phyloP scores from a whole-genome alignment of 2,329 filamentous ascomycete genomes.

The Leptographium procerum region DNA sequence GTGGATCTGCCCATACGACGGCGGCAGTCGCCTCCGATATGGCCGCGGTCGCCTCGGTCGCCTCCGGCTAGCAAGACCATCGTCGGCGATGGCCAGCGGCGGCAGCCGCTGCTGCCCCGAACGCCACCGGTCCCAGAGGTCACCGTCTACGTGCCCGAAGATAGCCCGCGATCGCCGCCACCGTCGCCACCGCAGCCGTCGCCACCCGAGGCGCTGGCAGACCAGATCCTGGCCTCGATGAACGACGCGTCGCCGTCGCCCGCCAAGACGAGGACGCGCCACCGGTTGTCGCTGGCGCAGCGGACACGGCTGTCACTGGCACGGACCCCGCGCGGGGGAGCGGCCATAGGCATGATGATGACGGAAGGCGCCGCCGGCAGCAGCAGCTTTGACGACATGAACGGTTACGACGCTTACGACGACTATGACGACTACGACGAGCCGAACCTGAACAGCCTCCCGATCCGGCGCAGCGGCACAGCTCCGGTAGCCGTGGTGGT shows the following conservation, averaged over 20 bases:
- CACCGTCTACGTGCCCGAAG: neutral
- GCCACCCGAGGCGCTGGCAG: constrained; percentile 39
- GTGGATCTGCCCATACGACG: neutral
- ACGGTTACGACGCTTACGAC: too few relatives aligned
- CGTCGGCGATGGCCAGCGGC: neutral
- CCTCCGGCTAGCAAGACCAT: neutral
- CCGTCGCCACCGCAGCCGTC: neutral
- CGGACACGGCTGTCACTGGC: constrained; percentile 76
- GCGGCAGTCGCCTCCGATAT: constrained; percentile 3
- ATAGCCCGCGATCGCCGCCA: neutral
- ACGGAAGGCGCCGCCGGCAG: too few relatives aligned
- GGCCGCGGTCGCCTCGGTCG: neutral
- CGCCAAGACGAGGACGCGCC: constrained; percentile 42
- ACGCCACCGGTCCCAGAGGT: neutral
- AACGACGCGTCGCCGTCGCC: constrained; percentile 46
- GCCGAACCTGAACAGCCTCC: neutral
- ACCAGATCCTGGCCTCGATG: constrained; percentile 45
- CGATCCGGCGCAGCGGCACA: constrained; percentile 5
- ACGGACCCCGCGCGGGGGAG: constrained; percentile 32
- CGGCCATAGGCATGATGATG: neutral
- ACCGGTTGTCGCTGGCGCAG: constrained; percentile 57
- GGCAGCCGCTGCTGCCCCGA: neutral
- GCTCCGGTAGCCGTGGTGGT: constrained; percentile 17
- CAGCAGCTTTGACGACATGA: too few relatives aligned
- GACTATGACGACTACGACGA: constrained; percentile 15